These are phyloP conservation scores for Fagopyrum esculentum DNA, from an alignment of 148 eudicot species.

Conservation along the genomic window DNA sequence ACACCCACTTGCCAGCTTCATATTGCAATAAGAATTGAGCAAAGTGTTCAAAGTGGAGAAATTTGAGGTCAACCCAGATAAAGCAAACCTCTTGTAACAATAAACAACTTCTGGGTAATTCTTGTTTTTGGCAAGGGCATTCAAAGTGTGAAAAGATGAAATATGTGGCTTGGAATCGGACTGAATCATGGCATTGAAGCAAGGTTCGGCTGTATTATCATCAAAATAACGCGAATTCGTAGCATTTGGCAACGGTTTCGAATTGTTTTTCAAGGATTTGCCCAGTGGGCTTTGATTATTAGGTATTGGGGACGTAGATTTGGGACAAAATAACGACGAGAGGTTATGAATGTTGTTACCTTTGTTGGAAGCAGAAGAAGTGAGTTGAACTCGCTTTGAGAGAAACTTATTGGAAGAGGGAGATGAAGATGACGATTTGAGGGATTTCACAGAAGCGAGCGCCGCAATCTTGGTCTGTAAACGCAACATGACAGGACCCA, in stretches of 20 bases:
- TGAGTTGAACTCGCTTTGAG: background rate
- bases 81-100: constrained; percentile 32
- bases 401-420: background rate
- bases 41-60: constrained; percentile 18
- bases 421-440: constrained; percentile 1
- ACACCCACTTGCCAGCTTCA: constrained; percentile 8
- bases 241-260: background rate
- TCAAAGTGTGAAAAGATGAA: background rate
- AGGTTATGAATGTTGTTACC: background rate
- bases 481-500: constrained; percentile 8
- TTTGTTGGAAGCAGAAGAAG: constrained; percentile 1
- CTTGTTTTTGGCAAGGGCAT: background rate
- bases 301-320: background rate
- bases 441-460: background rate
- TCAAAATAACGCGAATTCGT: background rate
- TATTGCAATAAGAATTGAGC: constrained; percentile 20
- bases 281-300: background rate
- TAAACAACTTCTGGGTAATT: constrained; percentile 50
- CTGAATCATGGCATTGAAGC: background rate
- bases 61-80: constrained; percentile 12
- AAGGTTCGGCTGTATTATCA: background rate
- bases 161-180: background rate
- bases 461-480: constrained; percentile 8
- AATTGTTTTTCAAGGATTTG: background rate
- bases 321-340: constrained; percentile 1